A percentile compares a stretch with the other conserved stretches of the same genome.
Conservation (phyloP, 208 protist species). For the Leishmania braziliensis region DNA sequence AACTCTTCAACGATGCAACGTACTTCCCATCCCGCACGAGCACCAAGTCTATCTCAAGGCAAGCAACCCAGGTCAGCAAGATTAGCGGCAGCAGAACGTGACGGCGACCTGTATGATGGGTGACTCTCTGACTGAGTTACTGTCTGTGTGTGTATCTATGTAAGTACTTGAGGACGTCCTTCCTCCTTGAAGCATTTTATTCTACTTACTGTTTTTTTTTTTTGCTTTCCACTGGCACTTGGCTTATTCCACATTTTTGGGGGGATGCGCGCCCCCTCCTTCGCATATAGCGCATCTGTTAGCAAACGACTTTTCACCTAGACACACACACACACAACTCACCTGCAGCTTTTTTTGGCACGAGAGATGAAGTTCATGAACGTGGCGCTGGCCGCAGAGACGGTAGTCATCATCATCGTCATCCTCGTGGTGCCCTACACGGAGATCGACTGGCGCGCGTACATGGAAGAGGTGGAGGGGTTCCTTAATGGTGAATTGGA, state of each 20-base stretch:
- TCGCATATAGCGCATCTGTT: not conserved
- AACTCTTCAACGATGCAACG: not conserved
- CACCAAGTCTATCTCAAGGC: not conserved
- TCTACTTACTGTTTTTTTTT: not conserved
- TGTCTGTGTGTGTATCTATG: not conserved
- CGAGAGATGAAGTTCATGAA: constrained; percentile 29
- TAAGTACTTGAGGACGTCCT: not conserved
- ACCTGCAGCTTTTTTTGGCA: not conserved
- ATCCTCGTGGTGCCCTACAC: constrained; percentile 69
- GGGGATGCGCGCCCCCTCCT: not conserved
- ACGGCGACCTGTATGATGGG: not conserved
- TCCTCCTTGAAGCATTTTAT: not conserved
- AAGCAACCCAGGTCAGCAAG: not conserved
- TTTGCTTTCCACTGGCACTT: not conserved
- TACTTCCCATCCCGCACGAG: not conserved
- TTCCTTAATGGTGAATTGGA: constrained; percentile 79
- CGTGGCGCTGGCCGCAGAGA: constrained; percentile 29
- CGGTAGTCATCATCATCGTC: constrained; percentile 41
- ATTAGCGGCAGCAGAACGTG: not conserved
- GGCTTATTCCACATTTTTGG: not conserved
- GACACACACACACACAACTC: not conserved
- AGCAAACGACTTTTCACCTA: not conserved
- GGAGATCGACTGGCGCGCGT: constrained; percentile 91
- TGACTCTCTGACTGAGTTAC: not conserved
- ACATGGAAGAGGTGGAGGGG: constrained; percentile 88